Evolutionary conservation across 2,329 filamentous ascomycete genomes (phyloP), one percentile per base, ranked within the genome.

Genomic region (Geosmithia putterillii): DNA sequence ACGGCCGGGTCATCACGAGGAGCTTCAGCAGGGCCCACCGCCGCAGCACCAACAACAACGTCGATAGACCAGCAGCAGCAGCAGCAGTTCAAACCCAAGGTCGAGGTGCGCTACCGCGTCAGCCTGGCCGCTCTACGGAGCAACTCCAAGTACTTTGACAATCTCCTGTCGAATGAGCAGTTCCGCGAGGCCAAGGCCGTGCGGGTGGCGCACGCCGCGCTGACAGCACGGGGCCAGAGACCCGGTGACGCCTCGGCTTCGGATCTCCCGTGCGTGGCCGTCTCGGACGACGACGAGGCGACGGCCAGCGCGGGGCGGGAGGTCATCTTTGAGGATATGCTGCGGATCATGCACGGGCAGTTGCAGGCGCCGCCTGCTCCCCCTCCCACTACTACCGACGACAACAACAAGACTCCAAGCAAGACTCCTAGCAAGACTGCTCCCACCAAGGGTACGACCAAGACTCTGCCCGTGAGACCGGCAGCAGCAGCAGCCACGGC

Each of bases 71-170:
- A 28, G 12, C 12, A 19, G 9, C 23, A 55, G 21, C 54, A 52
- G 39, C 57, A 61, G 7, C 48, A 53, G 5, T 50, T 61, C 18
- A 66, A 64, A 48, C 55, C 64, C 40, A 60, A 50, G 41, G 52
- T 66, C 23, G 60, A 62, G 19, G 55, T 68, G 28, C 64, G 68
- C 12, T 87, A 81, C 53, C 71, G 82, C 21, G 81, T 84, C 38
- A 69, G 71, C 42, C 62, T 79, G 2, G 63, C 63, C 12, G 63
- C 63, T 1, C 65, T 88, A 28, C 74, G 70, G 58, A 66, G 66
- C 47, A 69, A 75, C 47, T 87, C 83, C 5, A 74, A 73, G 45
- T 88, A 86, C 58, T 88, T 88, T 56, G 70, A 69, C 44, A 77
- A 76, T 45, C 69, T 88, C 15, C 67, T 88, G 2, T 73, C 75